Evolutionary conservation across 352 stramenopile genomes (phyloP).

Genomic region (Globisporangium abappressorium): DNA sequence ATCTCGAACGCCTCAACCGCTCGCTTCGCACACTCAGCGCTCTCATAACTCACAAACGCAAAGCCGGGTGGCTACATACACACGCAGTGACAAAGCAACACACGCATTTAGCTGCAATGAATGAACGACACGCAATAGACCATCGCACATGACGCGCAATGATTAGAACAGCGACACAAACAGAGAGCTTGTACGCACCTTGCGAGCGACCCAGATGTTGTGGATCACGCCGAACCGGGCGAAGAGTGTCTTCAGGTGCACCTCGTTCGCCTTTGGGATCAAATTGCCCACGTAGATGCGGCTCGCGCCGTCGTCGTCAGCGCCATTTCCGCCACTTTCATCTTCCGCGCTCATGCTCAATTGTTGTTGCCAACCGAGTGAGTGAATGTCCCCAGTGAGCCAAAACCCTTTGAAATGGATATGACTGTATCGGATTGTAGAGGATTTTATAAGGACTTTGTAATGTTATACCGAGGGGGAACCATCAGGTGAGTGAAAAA

Average conservation of each 20-base stretch:
- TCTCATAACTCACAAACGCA: slow-evolving; percentile 70
- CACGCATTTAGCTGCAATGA: too few relatives aligned
- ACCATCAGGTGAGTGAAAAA: neutral
- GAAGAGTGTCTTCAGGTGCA: slow-evolving; percentile 61
- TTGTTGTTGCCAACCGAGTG: slow-evolving; percentile 5
- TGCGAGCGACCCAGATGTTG: slow-evolving; percentile 72
- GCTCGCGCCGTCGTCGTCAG: slow-evolving; percentile 25
- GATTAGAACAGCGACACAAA: neutral
- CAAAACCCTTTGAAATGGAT: slow-evolving; percentile 3
- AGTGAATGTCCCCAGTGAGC: neutral
- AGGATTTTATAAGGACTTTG: neutral
- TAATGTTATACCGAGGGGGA: neutral
- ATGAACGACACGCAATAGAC: neutral
- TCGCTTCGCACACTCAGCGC: slow-evolving; percentile 35
- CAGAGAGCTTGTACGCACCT: slow-evolving; percentile 28
- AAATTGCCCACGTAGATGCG: slow-evolving; percentile 81
- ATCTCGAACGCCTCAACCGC: slow-evolving; percentile 42
- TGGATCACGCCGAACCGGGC: slow-evolving; percentile 64
- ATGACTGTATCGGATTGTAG: neutral
- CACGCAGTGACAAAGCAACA: too few relatives aligned
- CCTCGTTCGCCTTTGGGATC: slow-evolving; percentile 60
- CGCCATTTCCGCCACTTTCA: slow-evolving; percentile 8
- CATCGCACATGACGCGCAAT: neutral
- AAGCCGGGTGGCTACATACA: slow-evolving; percentile 65
- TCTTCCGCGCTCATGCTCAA: slow-evolving; percentile 9